These are phyloP conservation scores for Piper betle DNA, from an alignment of 164 flowering plant species.

Conservation along the genomic window DNA sequence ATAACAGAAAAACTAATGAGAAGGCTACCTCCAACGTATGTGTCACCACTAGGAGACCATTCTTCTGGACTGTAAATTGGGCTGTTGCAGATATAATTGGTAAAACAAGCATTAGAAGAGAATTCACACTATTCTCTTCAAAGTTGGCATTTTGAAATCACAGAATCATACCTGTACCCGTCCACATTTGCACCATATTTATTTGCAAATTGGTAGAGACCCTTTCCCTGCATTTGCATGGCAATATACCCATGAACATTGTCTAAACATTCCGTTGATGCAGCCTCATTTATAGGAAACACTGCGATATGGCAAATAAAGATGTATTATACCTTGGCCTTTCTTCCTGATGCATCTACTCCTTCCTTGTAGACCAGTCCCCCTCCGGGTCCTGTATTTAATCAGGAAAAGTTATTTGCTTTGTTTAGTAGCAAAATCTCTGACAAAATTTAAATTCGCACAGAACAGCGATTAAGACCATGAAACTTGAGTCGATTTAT, in stretches of 20 bases:
- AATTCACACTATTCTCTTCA: too few species aligned
- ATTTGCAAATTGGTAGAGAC: slow-evolving; percentile 84
- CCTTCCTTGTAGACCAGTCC: slow-evolving; percentile 72
- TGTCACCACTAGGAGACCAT: slow-evolving; percentile 87
- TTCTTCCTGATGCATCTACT: slow-evolving; percentile 83
- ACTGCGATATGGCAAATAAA: not conserved
- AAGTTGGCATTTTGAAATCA: too few species aligned
- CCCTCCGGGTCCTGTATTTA: slow-evolving; percentile 43
- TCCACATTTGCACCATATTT: slow-evolving; percentile 97
- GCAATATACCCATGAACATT: too few species aligned
- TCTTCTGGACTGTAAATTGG: slow-evolving; percentile 66
- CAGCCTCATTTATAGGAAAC: too few species aligned
- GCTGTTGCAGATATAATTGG: slow-evolving; percentile 24
- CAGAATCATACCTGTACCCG: slow-evolving; percentile 67
- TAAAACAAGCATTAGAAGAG: not conserved
- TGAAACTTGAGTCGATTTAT: not conserved
- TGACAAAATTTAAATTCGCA: not conserved
- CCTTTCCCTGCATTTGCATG: slow-evolving; percentile 64
- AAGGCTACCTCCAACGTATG: slow-evolving; percentile 64
- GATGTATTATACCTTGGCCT: slow-evolving; percentile 27
- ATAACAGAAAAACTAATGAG: too few species aligned
- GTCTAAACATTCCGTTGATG: too few species aligned
- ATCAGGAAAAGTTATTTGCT: not conserved
- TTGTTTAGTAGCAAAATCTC: not conserved
- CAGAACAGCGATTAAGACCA: not conserved